Evolutionary conservation across 257 asterid species (phyloP).

Genomic region (Thymus mandschuricus): DNA sequence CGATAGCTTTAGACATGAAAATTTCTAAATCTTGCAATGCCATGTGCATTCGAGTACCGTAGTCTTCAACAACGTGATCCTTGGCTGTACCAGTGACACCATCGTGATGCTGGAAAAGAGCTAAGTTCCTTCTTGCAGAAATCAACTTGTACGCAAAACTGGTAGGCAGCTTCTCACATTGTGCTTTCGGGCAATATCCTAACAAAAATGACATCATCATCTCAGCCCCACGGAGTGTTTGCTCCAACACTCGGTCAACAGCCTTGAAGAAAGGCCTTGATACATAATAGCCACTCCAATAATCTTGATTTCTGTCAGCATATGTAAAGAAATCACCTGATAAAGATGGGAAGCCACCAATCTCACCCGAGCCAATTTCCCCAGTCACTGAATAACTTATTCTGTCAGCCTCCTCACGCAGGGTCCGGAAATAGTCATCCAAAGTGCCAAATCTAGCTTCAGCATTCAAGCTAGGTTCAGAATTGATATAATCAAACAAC

Average conservation of each 20-base stretch:
- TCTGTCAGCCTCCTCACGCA: slow-evolving; percentile 86
- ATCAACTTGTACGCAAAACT: slow-evolving; percentile 85
- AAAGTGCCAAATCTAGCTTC: slow-evolving; percentile 95
- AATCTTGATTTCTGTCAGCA: slow-evolving; percentile 92
- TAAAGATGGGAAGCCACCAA: slow-evolving; percentile 89
- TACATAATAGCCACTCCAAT: slow-evolving; percentile 99
- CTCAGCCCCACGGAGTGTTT: slow-evolving; percentile 92
- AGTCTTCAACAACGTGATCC: slow-evolving; percentile 93
- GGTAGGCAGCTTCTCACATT: slow-evolving; percentile 84
- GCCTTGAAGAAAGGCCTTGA: slow-evolving; percentile 99
- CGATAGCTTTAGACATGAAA: slow-evolving; percentile 89
- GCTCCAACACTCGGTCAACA: slow-evolving; percentile 93
- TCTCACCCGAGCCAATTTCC: slow-evolving; percentile 86
- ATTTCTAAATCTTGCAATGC: slow-evolving; percentile 86
- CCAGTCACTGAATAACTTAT: slow-evolving; percentile 70
- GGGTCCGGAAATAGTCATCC: slow-evolving; percentile 81
- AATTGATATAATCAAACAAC: slow-evolving; percentile 87
- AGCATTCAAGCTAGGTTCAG: slow-evolving; percentile 84
- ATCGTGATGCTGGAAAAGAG: slow-evolving; percentile 96
- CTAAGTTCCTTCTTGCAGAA: slow-evolving; percentile 92
- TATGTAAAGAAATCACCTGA: slow-evolving; percentile 97
- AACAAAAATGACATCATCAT: slow-evolving; percentile 90
- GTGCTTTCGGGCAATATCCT: slow-evolving; percentile 83
- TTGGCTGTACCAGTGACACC: slow-evolving; percentile 98
- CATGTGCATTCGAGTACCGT: slow-evolving; percentile 89